These are phyloP conservation scores for Epicoccum sorghinum DNA, from an alignment of 2,329 filamentous ascomycete genomes.

Conservation along the genomic window DNA sequence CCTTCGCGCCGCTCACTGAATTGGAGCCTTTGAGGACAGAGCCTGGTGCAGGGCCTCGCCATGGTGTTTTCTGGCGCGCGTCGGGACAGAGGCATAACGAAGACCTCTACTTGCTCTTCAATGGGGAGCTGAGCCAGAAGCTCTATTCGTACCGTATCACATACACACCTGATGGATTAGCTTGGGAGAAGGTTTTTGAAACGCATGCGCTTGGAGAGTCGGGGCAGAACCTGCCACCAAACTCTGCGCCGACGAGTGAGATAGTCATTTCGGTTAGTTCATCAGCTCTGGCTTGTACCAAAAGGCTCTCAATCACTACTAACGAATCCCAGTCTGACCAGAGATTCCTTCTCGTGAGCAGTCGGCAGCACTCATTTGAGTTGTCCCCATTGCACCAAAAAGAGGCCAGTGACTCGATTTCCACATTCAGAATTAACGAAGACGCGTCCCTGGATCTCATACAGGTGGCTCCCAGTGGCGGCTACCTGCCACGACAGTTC, in stretches of 20 bases:
- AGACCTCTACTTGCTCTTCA: conserved; percentile 16
- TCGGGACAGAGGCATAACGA: conserved; percentile 1
- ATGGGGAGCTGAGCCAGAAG: conserved; percentile 22
- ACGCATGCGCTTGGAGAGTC: conserved; percentile 3
- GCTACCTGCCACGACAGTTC: conserved; percentile 69
- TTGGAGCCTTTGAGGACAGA: conserved; percentile 53
- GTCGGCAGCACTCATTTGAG: conserved; percentile 66
- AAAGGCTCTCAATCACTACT: background rate
- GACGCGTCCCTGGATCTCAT: conserved; percentile 61
- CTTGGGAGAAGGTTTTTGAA: conserved; percentile 9
- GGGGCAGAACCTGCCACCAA: conserved; percentile 7
- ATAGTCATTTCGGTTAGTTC: conserved; percentile 19
- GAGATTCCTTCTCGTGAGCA: conserved; percentile 69
- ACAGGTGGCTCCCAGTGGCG: conserved; percentile 66
- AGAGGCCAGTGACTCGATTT: conserved; percentile 61
- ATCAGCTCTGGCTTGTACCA: background rate
- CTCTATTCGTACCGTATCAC: conserved; percentile 20
- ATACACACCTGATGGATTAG: conserved; percentile 7
- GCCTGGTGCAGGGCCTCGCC: conserved; percentile 66
- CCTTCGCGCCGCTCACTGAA: conserved; percentile 51
- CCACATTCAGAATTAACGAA: conserved; percentile 47
- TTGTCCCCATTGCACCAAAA: conserved; percentile 37
- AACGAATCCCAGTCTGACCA: conserved; percentile 38
- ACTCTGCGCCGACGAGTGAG: conserved; percentile 21
- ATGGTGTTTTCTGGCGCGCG: conserved; percentile 60